Percentiles rank a stretch among this genome's conserved stretches.
Evolutionary conservation across 2,329 filamentous ascomycete species (phyloP).

Genomic region (Immersiporthe knoxdaviesiana): DNA sequence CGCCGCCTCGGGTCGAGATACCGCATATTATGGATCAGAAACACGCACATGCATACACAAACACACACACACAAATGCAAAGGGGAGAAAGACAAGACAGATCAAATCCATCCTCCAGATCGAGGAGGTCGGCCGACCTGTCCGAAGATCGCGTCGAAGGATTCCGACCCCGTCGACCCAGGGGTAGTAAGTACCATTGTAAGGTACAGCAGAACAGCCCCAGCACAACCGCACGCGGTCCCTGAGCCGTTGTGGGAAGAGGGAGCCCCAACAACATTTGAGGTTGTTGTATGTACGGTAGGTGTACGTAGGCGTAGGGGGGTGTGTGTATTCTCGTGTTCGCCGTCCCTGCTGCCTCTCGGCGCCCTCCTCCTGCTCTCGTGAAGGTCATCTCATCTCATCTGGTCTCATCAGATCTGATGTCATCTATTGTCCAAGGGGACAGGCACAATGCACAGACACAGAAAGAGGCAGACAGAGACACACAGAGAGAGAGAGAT

Average conservation of each 20-base stretch:
- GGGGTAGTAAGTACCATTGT: background rate
- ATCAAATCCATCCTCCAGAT: background rate
- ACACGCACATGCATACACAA: too few relatives aligned
- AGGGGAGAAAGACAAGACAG: too few relatives aligned
- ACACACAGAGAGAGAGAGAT: background rate
- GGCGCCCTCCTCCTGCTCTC: background rate
- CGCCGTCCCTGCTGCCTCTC: background rate
- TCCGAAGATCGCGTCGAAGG: constrained; percentile 3
- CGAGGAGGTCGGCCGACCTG: background rate
- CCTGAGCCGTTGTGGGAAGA: background rate
- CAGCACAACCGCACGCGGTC: background rate
- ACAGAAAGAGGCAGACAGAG: background rate
- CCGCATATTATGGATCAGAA: background rate
- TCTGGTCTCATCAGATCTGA: background rate
- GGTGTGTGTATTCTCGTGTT: background rate
- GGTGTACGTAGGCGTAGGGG: background rate
- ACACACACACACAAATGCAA: too few relatives aligned
- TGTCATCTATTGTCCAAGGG: background rate
- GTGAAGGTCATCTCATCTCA: background rate
- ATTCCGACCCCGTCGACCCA: background rate
- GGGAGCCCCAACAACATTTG: background rate
- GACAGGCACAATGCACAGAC: background rate
- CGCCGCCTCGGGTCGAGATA: background rate
- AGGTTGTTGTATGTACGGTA: background rate
- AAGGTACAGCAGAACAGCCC: background rate